Percentiles rank a stretch among this genome's conserved stretches.
These are phyloP conservation scores for Wolfiporia cocos DNA, from an alignment of 1,284 basidiomycete genomes.

Conservation along the genomic window DNA sequence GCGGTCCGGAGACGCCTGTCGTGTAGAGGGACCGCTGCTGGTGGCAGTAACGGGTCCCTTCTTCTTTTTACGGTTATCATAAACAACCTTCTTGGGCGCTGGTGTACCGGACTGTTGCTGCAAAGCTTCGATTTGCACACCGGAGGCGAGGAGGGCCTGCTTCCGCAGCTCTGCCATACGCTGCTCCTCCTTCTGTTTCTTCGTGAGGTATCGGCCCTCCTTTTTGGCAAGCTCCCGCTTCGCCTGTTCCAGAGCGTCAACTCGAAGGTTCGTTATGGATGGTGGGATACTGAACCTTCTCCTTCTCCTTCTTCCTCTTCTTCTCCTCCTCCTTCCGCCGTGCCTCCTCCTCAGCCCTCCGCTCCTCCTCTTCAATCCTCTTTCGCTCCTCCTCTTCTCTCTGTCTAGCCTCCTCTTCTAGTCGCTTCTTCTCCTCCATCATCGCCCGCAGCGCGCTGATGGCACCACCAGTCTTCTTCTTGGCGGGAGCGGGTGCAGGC, in stretches of 20 bases:
- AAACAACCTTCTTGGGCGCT: slow-evolving; percentile 66
- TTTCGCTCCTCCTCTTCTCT: slow-evolving; percentile 70
- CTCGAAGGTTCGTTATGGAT: neutral
- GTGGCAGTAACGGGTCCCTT: slow-evolving; percentile 47
- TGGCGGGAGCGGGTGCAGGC: slow-evolving; percentile 28
- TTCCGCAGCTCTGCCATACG: slow-evolving; percentile 89
- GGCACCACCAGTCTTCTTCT: slow-evolving; percentile 65
- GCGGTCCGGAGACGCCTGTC: slow-evolving; percentile 32
- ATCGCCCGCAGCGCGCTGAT: slow-evolving; percentile 73
- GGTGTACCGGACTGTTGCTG: slow-evolving; percentile 44
- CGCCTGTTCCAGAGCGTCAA: slow-evolving; percentile 38
- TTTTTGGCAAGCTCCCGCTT: slow-evolving; percentile 85
- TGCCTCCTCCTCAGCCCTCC: slow-evolving; percentile 72
- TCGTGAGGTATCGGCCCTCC: slow-evolving; percentile 86
- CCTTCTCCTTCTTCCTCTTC: slow-evolving; percentile 81
- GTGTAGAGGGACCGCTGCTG: slow-evolving; percentile 30
- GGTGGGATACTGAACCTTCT: slow-evolving; percentile 57
- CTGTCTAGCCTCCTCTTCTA: slow-evolving; percentile 75
- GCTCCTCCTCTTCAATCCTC: slow-evolving; percentile 83
- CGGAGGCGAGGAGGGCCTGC: slow-evolving; percentile 86
- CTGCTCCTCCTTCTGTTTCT: slow-evolving; percentile 95
- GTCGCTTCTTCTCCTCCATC: slow-evolving; percentile 84
- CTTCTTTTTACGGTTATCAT: slow-evolving; percentile 76
- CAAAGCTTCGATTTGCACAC: slow-evolving; percentile 88
- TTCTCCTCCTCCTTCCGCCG: slow-evolving; percentile 77